phyloP scores from a whole-genome alignment of 2,329 filamentous ascomycete genomes.

The Stemphylium lycopersici region DNA sequence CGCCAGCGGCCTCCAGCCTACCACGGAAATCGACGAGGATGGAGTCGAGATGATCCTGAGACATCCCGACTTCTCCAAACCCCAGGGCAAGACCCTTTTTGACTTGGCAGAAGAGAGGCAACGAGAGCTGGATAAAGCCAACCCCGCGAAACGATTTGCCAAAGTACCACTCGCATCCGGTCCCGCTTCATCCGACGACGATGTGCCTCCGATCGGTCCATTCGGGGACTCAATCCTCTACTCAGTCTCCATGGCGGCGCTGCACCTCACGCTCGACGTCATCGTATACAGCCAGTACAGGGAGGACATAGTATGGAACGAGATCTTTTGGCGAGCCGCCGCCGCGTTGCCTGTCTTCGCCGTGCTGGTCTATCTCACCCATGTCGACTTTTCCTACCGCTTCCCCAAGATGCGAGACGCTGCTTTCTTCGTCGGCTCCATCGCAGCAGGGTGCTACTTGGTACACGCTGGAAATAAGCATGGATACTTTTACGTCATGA shows the following conservation, averaged over 20 bases:
- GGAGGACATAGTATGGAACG: conserved; percentile 66
- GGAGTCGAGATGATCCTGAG: conserved; percentile 65
- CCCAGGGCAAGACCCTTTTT: conserved; percentile 71
- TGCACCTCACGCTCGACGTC: conserved; percentile 80
- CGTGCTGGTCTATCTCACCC: conserved; percentile 53
- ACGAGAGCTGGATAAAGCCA: conserved; percentile 51
- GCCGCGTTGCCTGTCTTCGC: conserved; percentile 54
- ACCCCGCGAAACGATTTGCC: conserved; percentile 51
- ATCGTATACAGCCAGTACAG: conserved; percentile 80
- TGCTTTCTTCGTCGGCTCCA: conserved; percentile 68
- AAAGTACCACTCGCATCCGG: conserved; percentile 39
- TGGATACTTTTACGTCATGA: conserved; percentile 88
- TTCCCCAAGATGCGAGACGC: conserved; percentile 55
- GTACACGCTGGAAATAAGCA: conserved; percentile 80
- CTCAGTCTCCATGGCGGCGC: conserved; percentile 66
- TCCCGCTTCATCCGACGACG: conserved; percentile 25
- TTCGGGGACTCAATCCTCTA: conserved; percentile 57
- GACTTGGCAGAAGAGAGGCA: conserved; percentile 71
- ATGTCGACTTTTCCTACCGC: conserved; percentile 48
- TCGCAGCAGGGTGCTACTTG: conserved; percentile 74
- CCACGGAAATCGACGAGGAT: conserved; percentile 47
- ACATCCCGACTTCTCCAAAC: conserved; percentile 71
- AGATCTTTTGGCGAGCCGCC: conserved; percentile 60
- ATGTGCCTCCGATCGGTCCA: conserved; percentile 53
- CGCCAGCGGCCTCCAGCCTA: conserved; percentile 48